Base-by-base conservation (phyloP, 371 early-diverging fungal species). In the Chytridium lagenaria region DNA sequence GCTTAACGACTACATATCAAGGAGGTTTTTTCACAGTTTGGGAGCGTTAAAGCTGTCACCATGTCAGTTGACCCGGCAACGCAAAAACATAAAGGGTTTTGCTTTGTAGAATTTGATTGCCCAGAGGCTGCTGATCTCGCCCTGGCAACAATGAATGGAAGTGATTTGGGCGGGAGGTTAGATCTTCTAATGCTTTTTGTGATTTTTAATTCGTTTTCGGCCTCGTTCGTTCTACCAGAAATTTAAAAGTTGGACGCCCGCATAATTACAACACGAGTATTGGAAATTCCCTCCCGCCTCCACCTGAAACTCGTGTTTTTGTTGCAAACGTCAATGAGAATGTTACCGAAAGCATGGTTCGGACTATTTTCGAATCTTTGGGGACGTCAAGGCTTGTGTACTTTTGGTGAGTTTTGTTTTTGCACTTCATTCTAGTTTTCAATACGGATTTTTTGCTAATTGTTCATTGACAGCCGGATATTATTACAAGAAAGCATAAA, bases 101-200 rank as follows among this genome's bases (percentile, higher is more conserved):
- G 93, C 74, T 95, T 95, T 80, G 86, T 95, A 23, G 94, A 94
- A 77, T 95, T 86, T 70, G 92, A 93, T 38, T 85, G 88, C 22
- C 94, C 94, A 0, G 95, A 95, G 75, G 91, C 92, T 0, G 93
- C 93, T 0, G 79, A 84, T 37, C 72, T 93, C 72, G 93, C 94
- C 1, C 78, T 93, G 57, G 89, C 91, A 31, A 77, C 75, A 2
- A 86, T 85, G 91, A 86, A 90, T 66, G 90, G 89, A 16, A 70
- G 79, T n/a, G 82, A 87, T 39, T 79, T 93, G 30, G 90, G 88
- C 33, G 92, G 90, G 7, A 78, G 91, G 68, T 80, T 30, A 51
- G 73, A 39, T 19, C 7, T 3, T 0, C 37, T 59, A 22, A 3
- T 34, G 37, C n/a, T 19, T 12, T 49, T 37, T 31, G 69, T n/a